A percentile compares a stretch with the other conserved stretches of the same genome.
Evolutionary conservation across 352 stramenopile genomes (phyloP).

Genomic region (Pythium graminicola): DNA sequence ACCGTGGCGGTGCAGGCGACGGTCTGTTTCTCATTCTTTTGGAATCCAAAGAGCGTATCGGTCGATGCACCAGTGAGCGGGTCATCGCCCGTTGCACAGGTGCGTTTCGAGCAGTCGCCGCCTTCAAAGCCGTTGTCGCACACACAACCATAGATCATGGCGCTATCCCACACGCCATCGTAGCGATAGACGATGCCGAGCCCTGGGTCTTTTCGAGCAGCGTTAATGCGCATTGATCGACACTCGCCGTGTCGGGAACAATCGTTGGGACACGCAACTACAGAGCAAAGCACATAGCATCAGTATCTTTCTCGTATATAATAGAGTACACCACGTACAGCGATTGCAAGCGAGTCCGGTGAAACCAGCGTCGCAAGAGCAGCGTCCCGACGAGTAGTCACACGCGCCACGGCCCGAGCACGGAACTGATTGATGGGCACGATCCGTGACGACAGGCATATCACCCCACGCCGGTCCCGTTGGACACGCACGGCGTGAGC

Average conservation of each 20-base stretch:
- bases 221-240: conserved; percentile 59
- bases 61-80: conserved; percentile 59
- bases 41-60: conserved; percentile 56
- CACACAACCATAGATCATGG: conserved; percentile 86
- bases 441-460: conserved; percentile 42
- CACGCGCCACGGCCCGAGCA: conserved; percentile 70
- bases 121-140: conserved; percentile 79
- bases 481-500: conserved; percentile 70
- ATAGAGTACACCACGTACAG: conserved; percentile 26
- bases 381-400: conserved; percentile 54
- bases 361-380: conserved; percentile 70
- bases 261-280: conserved; percentile 66
- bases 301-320: neutral
- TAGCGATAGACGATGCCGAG: conserved; percentile 42
- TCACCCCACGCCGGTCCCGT: conserved; percentile 53
- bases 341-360: conserved; percentile 73
- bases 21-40: conserved; percentile 81
- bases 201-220: conserved; percentile 53
- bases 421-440: conserved; percentile 39
- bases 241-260: conserved; percentile 67
- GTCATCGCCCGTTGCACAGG: conserved; percentile 56
- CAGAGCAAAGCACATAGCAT: neutral
- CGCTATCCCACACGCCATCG: conserved; percentile 70
- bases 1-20: conserved; percentile 63
- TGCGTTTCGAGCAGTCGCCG: conserved; percentile 78